A percentile compares a stretch with the other conserved stretches of the same genome.
phyloP scores from a whole-genome alignment of 1,284 basidiomycete species.

The Wallemia ichthyophaga region DNA sequence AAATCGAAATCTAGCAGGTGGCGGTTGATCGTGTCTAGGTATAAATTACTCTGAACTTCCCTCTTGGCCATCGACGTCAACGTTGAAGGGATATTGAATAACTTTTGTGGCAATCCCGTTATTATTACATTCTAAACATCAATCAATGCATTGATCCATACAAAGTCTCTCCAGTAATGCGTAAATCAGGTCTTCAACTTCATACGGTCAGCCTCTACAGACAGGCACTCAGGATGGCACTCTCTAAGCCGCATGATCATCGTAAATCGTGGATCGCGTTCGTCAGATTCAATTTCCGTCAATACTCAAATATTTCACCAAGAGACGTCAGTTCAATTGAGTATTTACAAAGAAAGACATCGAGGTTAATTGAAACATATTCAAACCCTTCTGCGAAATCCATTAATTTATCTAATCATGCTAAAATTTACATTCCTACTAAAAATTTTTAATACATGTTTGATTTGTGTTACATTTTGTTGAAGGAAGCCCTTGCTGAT shows the following conservation, averaged over 20 bases:
- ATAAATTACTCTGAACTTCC: neutral
- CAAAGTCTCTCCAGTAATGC: too few relatives aligned
- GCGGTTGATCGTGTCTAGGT: conserved; percentile 35
- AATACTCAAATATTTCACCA: neutral
- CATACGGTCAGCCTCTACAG: neutral
- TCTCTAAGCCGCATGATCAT: neutral
- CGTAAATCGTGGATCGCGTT: neutral
- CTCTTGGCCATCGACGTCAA: neutral
- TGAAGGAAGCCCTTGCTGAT: neutral
- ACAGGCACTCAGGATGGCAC: neutral
- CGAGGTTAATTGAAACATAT: neutral
- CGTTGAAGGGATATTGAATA: too few relatives aligned
- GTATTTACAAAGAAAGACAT: neutral
- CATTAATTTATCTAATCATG: neutral
- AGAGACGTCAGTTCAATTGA: neutral
- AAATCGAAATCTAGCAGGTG: conserved; percentile 89
- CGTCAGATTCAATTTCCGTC: neutral
- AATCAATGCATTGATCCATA: too few relatives aligned
- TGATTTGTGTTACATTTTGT: neutral
- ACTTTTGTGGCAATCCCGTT: too few relatives aligned
- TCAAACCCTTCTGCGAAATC: neutral
- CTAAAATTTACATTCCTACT: neutral
- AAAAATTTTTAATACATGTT: neutral
- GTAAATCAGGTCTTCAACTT: neutral
- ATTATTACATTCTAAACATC: too few relatives aligned